Percentiles rank a stretch among this genome's conserved stretches.
Evolutionary conservation across 176 grass and related monocot species (phyloP).

Genomic region (Bolboschoenus planiculmis): DNA sequence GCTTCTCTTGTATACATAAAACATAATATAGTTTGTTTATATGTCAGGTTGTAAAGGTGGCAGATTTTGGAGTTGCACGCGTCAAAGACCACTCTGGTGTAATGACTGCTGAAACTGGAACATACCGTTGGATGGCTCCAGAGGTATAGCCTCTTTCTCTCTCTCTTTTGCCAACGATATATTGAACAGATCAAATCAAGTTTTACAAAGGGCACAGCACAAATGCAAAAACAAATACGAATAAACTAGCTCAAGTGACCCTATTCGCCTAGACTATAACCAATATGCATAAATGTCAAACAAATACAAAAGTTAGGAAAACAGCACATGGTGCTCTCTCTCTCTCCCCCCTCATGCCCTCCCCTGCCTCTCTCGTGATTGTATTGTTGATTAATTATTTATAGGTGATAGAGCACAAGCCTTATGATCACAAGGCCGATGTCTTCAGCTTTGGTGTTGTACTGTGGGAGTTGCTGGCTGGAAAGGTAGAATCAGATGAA

Average conservation of each 20-base stretch:
- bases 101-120: constrained; percentile 94
- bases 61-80: constrained; percentile 82
- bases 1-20: not conserved
- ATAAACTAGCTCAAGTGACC: too few species aligned
- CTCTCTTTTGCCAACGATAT: too few species aligned
- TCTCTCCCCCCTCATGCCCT: too few species aligned
- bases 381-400: not conserved
- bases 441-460: constrained; percentile 43
- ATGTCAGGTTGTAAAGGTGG: constrained; percentile 78
- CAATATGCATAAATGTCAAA: too few species aligned
- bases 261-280: too few species aligned
- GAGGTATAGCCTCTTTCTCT: constrained; percentile 36
- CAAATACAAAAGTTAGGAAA: too few species aligned
- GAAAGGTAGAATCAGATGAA: constrained; percentile 21
- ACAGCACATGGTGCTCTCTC: too few species aligned
- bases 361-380: not conserved
- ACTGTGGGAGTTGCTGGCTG: constrained; percentile 28
- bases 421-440: constrained; percentile 40
- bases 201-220: too few species aligned
- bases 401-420: constrained; percentile 42
- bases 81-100: constrained; percentile 76
- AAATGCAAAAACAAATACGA: too few species aligned
- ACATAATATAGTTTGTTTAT: not conserved
- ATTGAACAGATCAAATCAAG: too few species aligned
- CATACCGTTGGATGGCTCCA: constrained; percentile 86